Base-by-base conservation (phyloP, 495 filamentous ascomycete genomes). In the Margaritispora aquatica region DNA sequence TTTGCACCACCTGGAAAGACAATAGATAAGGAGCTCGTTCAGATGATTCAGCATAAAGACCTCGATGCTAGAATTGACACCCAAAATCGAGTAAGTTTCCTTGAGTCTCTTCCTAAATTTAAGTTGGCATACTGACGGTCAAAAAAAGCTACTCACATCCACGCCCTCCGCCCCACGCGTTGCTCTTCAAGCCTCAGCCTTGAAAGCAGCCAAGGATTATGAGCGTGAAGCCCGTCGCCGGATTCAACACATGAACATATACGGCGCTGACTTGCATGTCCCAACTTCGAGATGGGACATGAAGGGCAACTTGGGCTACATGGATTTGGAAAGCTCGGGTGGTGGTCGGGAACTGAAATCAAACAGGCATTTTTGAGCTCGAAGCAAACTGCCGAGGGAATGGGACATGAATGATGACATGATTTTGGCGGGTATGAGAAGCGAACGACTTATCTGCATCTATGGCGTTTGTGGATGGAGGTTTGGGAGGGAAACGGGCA, bases 21-120 rank as follows among this genome's bases (percentile, higher is more conserved):
- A 23, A 86, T 96, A 53, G 87, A 91, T 61, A 78, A 83, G 36
- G 91, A 96, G 70, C 77, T 97, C 21, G 79, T 86, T 26, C 65
- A 65, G 1, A 87, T 98, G 78, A 96, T 98, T 65, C 76, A 84
- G 59, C 71, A 73, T 1, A 85, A 84, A 9, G 76, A 77, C 0
- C 73, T 98, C n/a, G 75, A 91, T 51, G 89, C 89, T 0, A 81
- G 92, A 38, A 87, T 98, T 54, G 89, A 98, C 65, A 81, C 89
- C 0, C 87, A 93, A 57, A 88, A 92, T 63, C 77, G 80, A 60
- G 83, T 93, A 69, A 55, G 74, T 64, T n/a, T n/a, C 26, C 0
- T 26, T 24, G 44, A 20, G 2, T 19, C 1, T 15, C 17, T 51
- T 4, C n/a, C 26, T 13, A 44, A 44, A 59, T 48, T 20, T 24